phyloP scores from a whole-genome alignment of 768 basidiomycete genomes.

The Butyriboletus loyo region DNA sequence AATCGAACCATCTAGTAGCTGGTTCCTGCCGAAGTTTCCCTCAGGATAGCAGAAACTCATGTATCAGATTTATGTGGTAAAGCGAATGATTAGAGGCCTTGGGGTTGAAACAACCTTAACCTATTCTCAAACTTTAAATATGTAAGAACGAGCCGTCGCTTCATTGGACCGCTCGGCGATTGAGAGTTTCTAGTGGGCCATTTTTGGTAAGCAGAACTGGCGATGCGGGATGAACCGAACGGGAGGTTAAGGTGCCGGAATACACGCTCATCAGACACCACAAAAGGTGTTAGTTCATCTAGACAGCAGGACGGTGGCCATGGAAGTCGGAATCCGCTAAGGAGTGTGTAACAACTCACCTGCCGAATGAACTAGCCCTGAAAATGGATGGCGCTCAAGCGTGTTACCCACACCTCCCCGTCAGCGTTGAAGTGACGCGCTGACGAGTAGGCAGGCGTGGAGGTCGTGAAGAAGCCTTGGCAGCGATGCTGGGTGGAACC shows the following conservation, averaged over 20 bases:
- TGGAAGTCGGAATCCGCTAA: constrained; percentile 84
- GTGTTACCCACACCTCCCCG: constrained; percentile 83
- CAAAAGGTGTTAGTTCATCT: no score
- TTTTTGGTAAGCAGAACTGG: constrained; percentile 74
- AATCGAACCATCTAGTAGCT: constrained; percentile 94
- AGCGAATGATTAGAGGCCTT: not conserved
- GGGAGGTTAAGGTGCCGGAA: constrained; percentile 78
- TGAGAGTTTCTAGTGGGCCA: constrained; percentile 72
- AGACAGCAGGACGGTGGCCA: constrained; percentile 88
- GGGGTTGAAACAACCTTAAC: not conserved
- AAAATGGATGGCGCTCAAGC: constrained; percentile 90
- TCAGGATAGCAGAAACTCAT: constrained; percentile 66
- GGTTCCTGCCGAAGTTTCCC: constrained; percentile 91
- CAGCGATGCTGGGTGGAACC: constrained; percentile 70
- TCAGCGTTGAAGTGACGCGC: constrained; percentile 67
- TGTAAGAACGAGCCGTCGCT: constrained; percentile 55
- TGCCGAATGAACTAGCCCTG: constrained; percentile 89
- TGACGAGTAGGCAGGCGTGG: constrained; percentile 78
- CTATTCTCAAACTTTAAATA: constrained; percentile 74
- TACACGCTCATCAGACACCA: no score
- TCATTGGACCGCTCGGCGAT: constrained; percentile 49
- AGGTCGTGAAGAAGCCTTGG: constrained; percentile 79
- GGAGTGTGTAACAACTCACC: no score
- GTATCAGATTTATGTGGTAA: constrained; percentile 10
- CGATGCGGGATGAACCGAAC: constrained; percentile 70